phyloP scores from a whole-genome alignment of 2,329 filamentous ascomycete genomes.

The Stemphylium vesicarium region DNA sequence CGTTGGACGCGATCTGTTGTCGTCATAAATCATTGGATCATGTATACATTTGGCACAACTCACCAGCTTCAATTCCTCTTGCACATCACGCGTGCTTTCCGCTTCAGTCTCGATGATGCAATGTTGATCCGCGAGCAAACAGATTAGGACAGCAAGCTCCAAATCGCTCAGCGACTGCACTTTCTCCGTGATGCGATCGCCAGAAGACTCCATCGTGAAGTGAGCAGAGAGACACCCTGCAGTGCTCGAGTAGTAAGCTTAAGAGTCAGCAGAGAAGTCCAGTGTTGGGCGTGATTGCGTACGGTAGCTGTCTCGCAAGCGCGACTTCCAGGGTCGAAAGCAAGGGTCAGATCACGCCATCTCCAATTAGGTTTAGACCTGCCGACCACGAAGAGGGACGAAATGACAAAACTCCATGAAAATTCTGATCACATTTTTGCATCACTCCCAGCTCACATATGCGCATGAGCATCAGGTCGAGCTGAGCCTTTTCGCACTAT shows the following conservation, averaged over 20 bases:
- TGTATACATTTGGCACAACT: slow-evolving; percentile 2
- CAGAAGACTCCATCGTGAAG: neutral
- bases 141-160: slow-evolving; percentile 84
- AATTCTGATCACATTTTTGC: neutral
- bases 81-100: slow-evolving; percentile 69
- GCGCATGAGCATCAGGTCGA: neutral
- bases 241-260: neutral
- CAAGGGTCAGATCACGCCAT: neutral
- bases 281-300: neutral
- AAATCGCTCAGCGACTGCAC: slow-evolving; percentile 83
- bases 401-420: neutral
- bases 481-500: too few species aligned
- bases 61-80: slow-evolving; percentile 76
- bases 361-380: neutral
- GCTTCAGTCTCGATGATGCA: slow-evolving; percentile 81
- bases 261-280: neutral
- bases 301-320: neutral
- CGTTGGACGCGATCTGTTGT: slow-evolving; percentile 68
- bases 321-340: neutral
- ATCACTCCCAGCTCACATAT: too few species aligned
- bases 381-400: neutral
- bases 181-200: slow-evolving; percentile 50
- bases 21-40: slow-evolving; percentile 7
- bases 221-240: neutral
- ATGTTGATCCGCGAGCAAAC: slow-evolving; percentile 81